Percentiles rank a stretch among this genome's conserved stretches.
Conservation (phyloP, 441 rosid genomes). For the Pelargonium fulgidum region DNA sequence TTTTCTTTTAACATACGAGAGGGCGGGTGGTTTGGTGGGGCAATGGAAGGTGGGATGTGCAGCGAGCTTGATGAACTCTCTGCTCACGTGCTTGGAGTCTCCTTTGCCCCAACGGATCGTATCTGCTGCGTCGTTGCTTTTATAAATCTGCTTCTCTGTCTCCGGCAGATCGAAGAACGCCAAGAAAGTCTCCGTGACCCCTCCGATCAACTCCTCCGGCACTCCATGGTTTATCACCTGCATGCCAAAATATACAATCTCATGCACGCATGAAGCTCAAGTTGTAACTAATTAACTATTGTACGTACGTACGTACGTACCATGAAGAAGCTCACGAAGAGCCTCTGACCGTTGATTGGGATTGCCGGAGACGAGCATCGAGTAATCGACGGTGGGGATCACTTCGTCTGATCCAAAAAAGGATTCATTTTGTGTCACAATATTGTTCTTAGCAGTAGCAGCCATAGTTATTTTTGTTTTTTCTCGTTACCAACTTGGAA, state of each 20-base stretch:
- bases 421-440: no score
- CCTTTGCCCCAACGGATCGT: background rate
- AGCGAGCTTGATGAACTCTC: background rate
- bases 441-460: no score
- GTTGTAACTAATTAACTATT: no score
- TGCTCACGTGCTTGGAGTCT: background rate
- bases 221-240: background rate
- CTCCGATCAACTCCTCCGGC: conserved; percentile 1
- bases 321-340: background rate
- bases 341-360: background rate
- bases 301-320: background rate
- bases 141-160: background rate
- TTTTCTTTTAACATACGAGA: background rate
- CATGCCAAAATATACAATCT: background rate
- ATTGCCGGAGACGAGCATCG: background rate
- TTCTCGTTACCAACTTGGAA: no score
- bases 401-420: no score
- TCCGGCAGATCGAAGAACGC: background rate
- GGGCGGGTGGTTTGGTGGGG: background rate
- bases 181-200: background rate
- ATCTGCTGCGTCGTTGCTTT: background rate
- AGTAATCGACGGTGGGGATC: background rate
- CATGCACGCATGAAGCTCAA: no score
- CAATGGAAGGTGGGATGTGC: background rate
- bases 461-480: no score